Conservation (phyloP, 2,329 filamentous ascomycete genomes). For the Gaeumannomyces sp. region DNA sequence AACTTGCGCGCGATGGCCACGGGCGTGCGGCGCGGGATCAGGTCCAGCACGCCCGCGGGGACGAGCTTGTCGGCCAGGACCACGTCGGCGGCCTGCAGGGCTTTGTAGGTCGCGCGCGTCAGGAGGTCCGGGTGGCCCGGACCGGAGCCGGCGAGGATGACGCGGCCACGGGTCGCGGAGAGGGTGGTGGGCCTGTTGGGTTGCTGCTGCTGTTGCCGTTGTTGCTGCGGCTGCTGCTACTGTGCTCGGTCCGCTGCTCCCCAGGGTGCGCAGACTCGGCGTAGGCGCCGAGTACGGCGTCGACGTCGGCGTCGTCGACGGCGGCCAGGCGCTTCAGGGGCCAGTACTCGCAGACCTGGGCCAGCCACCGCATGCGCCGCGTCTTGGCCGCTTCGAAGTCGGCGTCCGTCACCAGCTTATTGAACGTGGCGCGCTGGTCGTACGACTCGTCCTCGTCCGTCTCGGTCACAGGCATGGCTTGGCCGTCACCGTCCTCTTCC, state of each 20-base stretch:
- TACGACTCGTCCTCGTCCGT: slow-evolving; percentile 50
- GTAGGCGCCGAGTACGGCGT: slow-evolving; percentile 70
- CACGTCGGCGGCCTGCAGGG: slow-evolving; percentile 69
- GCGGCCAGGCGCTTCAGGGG: slow-evolving; percentile 74
- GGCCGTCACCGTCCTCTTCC: not conserved
- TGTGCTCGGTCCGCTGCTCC: too few relatives aligned
- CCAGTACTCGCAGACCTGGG: slow-evolving; percentile 99
- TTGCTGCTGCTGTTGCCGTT: slow-evolving; percentile 22
- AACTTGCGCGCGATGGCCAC: slow-evolving; percentile 95
- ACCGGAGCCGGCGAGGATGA: slow-evolving; percentile 86
- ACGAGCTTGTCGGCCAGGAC: slow-evolving; percentile 83
- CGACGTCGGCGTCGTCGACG: slow-evolving; percentile 74
- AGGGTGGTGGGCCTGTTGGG: slow-evolving; percentile 16
- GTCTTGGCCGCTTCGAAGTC: slow-evolving; percentile 70
- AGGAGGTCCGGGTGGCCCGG: slow-evolving; percentile 90
- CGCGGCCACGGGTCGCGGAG: slow-evolving; percentile 46
- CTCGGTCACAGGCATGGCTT: slow-evolving; percentile 16
- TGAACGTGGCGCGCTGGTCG: slow-evolving; percentile 78
- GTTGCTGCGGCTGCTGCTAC: slow-evolving; percentile 15
- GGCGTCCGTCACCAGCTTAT: slow-evolving; percentile 69
- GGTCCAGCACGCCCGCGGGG: slow-evolving; percentile 74
- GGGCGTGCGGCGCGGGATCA: slow-evolving; percentile 83
- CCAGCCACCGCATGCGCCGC: slow-evolving; percentile 83
- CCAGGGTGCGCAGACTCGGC: slow-evolving; percentile 23
- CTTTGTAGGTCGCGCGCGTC: slow-evolving; percentile 73